phyloP scores from a whole-genome alignment of 768 basidiomycete species.

The Leucocoprinus leucothites region DNA sequence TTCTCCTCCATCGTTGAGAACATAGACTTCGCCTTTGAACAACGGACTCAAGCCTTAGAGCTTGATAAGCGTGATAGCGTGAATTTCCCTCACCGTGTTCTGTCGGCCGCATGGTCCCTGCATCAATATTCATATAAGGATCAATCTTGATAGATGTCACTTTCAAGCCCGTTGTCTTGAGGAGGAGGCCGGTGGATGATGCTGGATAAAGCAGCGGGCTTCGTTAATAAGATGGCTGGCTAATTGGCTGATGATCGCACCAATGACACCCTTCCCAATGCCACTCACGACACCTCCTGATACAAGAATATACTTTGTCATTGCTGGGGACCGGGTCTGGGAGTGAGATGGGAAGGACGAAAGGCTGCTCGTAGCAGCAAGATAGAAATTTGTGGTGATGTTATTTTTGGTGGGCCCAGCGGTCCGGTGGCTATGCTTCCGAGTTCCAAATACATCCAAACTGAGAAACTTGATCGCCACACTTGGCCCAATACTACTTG shows the following conservation, averaged over 20 bases:
- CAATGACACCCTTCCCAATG: conserved; percentile 99
- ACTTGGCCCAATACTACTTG: too few species aligned
- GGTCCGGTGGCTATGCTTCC: conserved; percentile 3
- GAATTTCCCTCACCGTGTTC: conserved; percentile 77
- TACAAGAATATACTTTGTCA: conserved; percentile 97
- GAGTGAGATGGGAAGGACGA: conserved; percentile 2
- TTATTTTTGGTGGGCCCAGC: not conserved
- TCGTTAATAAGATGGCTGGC: not conserved
- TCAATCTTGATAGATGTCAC: conserved; percentile 99
- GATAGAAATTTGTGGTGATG: not conserved
- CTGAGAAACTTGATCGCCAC: too few species aligned
- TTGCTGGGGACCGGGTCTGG: conserved; percentile 26
- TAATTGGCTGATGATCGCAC: conserved; percentile 45
- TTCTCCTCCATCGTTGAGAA: conserved; percentile 97
- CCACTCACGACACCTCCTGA: conserved; percentile 98
- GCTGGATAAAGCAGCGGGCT: conserved; percentile 43
- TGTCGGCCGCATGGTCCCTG: conserved; percentile 97
- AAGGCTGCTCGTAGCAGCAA: not conserved
- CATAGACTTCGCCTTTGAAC: conserved; percentile 89
- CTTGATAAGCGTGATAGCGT: not conserved
- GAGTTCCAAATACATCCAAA: not conserved
- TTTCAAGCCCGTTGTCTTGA: conserved; percentile 94
- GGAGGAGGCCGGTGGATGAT: conserved; percentile 91
- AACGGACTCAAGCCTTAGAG: not conserved
- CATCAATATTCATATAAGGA: conserved; percentile 99